Base-by-base conservation (phyloP, 192 early-diverging fungal species). In the Gigaspora rosea region DNA sequence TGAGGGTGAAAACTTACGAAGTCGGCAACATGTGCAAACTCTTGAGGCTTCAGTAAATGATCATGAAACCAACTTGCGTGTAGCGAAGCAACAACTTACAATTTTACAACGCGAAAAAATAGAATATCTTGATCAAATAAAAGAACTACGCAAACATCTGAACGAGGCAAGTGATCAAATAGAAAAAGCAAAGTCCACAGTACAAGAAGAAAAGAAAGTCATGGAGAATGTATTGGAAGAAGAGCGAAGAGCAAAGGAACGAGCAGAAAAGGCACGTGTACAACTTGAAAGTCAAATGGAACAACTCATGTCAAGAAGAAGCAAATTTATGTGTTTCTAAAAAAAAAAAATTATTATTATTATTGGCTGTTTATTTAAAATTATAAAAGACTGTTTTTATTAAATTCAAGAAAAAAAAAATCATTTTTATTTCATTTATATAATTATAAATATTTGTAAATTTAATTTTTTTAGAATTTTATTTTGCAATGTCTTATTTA, bases 281-380 rank as follows among this genome's bases (percentile, higher is more conserved):
- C 80, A 84, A 22, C 72, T 89, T 62, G 87, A 89, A 64, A 82
- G 81, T 35, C 67, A 83, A 72, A 85, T 89, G 82, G 86, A 89
- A 67, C 84, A 86, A 57, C 57, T 89, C 16, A 80, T 89, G 80
- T 82, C 73, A 35, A 80, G 82, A 63, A 86, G 83, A 80, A 85
- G 77, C 73, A 89, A 89, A 71, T 89, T 89, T 77, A 84, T 81
- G 58, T 89, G 87, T 79, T 88, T 88, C 72, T 88, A 83, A 78
- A 66, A 13, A 4, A 61, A 61, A 0, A 7, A 41, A 41, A 6
- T n/a, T n/a, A n/a, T n/a, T 41, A 41, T 41, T 41, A 41, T 41
- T 41, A 41, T 6, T 41, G 41, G 41, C 2, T 41, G 2, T 41
- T 41, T 27, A 27, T 27, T 27, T 27, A 27, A 27, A 27, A 27